Evolutionary conservation across 495 filamentous ascomycete species (phyloP).

Genomic region (Penicillium malachiteum): DNA sequence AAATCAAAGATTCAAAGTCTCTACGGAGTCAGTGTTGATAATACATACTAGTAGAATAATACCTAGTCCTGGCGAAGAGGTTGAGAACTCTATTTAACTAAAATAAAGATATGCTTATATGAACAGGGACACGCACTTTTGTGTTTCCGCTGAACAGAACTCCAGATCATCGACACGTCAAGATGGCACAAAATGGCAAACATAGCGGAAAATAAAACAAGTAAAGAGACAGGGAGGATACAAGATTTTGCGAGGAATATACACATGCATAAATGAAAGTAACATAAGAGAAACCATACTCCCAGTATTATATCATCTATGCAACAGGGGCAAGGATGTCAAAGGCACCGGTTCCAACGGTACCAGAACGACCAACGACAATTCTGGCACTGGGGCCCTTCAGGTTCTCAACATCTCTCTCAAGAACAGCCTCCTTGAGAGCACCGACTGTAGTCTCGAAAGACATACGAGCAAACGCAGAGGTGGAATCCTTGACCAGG

Average conservation of each 20-base stretch:
- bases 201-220: constrained; percentile 3
- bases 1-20: no score
- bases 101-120: constrained; percentile 31
- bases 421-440: constrained; percentile 84
- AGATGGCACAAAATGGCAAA: constrained; percentile 27
- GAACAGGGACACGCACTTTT: constrained; percentile 38
- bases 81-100: constrained; percentile 28
- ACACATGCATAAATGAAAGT: not conserved
- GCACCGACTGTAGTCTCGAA: constrained; percentile 97
- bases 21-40: no score
- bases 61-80: not conserved
- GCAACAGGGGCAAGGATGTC: constrained; percentile 75
- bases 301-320: constrained; percentile 26
- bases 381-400: constrained; percentile 83
- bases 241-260: constrained; percentile 9
- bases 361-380: constrained; percentile 78
- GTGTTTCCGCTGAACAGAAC: constrained; percentile 44
- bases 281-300: constrained; percentile 9
- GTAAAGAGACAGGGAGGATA: constrained; percentile 7
- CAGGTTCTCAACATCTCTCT: constrained; percentile 86
- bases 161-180: constrained; percentile 43
- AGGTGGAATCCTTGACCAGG: constrained; percentile 70
- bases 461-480: constrained; percentile 95
- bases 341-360: constrained; percentile 86
- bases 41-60: no score